Base-by-base conservation (phyloP, 108 stramenopile species). In the Pelagomonas calceolata region DNA sequence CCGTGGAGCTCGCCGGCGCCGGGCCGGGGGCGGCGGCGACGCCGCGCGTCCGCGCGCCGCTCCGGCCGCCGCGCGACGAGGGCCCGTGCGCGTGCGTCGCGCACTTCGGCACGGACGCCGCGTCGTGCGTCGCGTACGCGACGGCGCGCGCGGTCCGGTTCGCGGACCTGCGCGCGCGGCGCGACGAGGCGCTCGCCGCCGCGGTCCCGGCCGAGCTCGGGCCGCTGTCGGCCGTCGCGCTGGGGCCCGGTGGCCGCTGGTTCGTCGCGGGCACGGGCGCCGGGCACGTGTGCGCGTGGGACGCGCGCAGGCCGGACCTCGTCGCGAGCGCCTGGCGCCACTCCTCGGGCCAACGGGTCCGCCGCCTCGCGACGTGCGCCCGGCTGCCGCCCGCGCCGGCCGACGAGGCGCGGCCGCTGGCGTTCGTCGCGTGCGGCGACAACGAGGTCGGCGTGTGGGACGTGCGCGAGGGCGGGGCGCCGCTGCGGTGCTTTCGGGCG, bases 401-500 rank as follows among this genome's bases (percentile, higher is more conserved):
- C 73, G 26, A 74, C 76, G 33, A 29, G 64, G 31, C 75, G 82
- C 30, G 86, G 0, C 95, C 93, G 31, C 88, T 88, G 70, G 78
- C 93, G 16, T 92, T 94, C 75, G 90, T 87, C 32, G 92, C 92
- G 30, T 82, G 82, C 46, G 93, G 92, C 65, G 79, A 82, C 4
- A 94, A 93, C 76, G 93, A 95, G 76, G 90, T 89, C 39, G 87
- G 85, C 18, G 88, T 97, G 71, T 97, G 94, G 82, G 92, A 95
- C 77, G 64, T 91, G 36, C 79, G 82, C 9, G 83, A 68, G n/a
- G 78, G 75, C 46, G 92, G 94, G n/a, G 68, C 74, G 18, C 94
- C 92, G 76, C 76, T 73, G 32, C 90, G 93, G 81, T 90, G 89
- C 68, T 94, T 90, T 68, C 84, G 89, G 35, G 85, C 83, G 32